Conservation (phyloP, 306 rosid genomes). For the Trifolium repens region DNA sequence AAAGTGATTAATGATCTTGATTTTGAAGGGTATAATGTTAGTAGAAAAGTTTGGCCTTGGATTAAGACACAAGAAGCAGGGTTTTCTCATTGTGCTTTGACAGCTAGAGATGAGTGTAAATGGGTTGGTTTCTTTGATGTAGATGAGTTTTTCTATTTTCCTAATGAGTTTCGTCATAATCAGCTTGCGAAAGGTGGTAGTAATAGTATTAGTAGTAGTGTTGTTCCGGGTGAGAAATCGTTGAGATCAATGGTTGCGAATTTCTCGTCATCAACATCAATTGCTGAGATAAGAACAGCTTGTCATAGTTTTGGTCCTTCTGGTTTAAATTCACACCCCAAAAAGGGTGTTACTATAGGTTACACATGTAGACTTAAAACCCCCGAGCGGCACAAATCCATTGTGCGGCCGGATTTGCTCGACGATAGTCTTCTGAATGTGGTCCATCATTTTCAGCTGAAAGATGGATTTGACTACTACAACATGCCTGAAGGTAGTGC, state of each 20-base stretch:
- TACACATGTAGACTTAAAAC: constrained; percentile 87
- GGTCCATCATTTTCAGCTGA: constrained; percentile 85
- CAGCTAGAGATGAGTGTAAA: constrained; percentile 79
- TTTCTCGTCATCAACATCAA: constrained; percentile 51
- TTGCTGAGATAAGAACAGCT: constrained; percentile 81
- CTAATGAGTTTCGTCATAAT: constrained; percentile 47
- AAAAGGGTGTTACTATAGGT: constrained; percentile 71
- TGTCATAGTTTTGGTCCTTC: constrained; percentile 97
- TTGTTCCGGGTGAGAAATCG: constrained; percentile 62
- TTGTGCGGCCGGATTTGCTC: constrained; percentile 74
- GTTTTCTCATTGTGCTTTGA: constrained; percentile 88
- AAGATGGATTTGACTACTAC: constrained; percentile 52
- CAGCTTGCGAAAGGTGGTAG: constrained; percentile 2
- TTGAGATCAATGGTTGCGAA: constrained; percentile 61
- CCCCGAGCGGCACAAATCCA: constrained; percentile 84
- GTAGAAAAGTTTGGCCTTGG: constrained; percentile 89
- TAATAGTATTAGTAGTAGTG: not conserved
- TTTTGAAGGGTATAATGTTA: constrained; percentile 63
- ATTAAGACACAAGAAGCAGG: constrained; percentile 97
- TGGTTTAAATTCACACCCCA: constrained; percentile 67
- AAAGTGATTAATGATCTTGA: constrained; percentile 64
- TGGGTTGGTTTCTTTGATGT: constrained; percentile 98
- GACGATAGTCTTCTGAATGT: constrained; percentile 76
- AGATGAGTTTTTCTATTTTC: constrained; percentile 90
- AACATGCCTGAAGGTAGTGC: constrained; percentile 61